phyloP scores from a whole-genome alignment of 164 flowering plant genomes.

The Liquidambar formosana region DNA sequence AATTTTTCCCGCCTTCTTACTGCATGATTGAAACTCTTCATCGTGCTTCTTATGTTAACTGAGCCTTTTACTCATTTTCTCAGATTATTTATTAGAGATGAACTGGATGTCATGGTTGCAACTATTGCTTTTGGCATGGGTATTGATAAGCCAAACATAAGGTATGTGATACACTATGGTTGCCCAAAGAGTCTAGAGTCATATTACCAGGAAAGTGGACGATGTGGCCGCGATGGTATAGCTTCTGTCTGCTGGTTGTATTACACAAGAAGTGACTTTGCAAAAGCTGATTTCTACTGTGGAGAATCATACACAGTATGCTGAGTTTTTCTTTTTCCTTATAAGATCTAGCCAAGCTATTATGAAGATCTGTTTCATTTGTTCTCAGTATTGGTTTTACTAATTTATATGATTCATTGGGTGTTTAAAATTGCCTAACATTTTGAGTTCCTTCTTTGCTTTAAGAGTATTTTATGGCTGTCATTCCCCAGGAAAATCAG shows the following conservation, averaged over 20 bases:
- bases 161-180: constrained; percentile 67
- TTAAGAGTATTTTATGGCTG: not conserved
- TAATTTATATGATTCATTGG: not conserved
- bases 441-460: not conserved
- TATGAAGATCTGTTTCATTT: not conserved
- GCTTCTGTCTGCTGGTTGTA: constrained; percentile 62
- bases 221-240: constrained; percentile 71
- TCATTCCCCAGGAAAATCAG: constrained; percentile 39
- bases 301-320: constrained; percentile 43
- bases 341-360: not conserved
- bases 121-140: constrained; percentile 81
- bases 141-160: constrained; percentile 62
- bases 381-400: not conserved
- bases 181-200: constrained; percentile 70
- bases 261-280: constrained; percentile 57
- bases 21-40: not conserved
- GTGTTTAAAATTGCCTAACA: not conserved
- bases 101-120: constrained; percentile 61
- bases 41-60: not conserved
- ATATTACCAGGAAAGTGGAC: constrained; percentile 70
- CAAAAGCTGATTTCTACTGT: constrained; percentile 58
- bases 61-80: not conserved
- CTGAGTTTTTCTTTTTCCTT: constrained; percentile 5
- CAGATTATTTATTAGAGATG: constrained; percentile 65
- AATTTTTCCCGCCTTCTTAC: not conserved